phyloP scores from a whole-genome alignment of 2,329 filamentous ascomycete species.

The Aspergillus sp. region DNA sequence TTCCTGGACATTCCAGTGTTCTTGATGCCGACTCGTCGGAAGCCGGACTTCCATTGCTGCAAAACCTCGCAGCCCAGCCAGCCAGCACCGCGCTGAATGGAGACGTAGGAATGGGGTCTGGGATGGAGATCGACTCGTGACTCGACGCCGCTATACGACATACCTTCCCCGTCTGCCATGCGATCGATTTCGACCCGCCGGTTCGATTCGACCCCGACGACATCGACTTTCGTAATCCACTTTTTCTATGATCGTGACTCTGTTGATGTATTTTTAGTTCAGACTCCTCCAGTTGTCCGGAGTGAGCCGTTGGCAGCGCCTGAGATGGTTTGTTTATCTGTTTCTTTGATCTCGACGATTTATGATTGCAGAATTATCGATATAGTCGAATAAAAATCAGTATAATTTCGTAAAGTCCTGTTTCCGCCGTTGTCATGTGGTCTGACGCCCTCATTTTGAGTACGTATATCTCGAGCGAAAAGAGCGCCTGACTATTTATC shows the following conservation, averaged over 20 bases:
- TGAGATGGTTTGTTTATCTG: too few relatives aligned
- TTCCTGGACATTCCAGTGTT: constrained; percentile 11
- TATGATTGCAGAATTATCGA: too few relatives aligned
- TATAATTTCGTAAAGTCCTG: too few relatives aligned
- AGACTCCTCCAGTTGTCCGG: too few relatives aligned
- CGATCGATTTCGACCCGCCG: too few relatives aligned
- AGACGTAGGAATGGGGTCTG: constrained; percentile 24
- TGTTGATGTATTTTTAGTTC: neutral
- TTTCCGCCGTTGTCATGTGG: too few relatives aligned
- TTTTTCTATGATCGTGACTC: neutral
- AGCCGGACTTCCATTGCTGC: constrained; percentile 23
- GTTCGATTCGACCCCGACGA: neutral
- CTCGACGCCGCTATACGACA: neutral
- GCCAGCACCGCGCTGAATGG: constrained; percentile 17
- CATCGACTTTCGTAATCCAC: neutral
- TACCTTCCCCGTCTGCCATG: neutral
- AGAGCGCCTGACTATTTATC: too few relatives aligned
- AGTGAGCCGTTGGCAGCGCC: too few relatives aligned
- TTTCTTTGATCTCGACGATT: too few relatives aligned
- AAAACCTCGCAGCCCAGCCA: constrained; percentile 20
- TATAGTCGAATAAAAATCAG: too few relatives aligned
- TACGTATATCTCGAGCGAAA: too few relatives aligned
- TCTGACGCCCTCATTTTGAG: too few relatives aligned
- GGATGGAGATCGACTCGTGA: constrained; percentile 35
- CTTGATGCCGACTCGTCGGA: constrained; percentile 15